These are phyloP conservation scores for Scedosporium minutisporum DNA, from an alignment of 2,329 filamentous ascomycete genomes.

Conservation along the genomic window DNA sequence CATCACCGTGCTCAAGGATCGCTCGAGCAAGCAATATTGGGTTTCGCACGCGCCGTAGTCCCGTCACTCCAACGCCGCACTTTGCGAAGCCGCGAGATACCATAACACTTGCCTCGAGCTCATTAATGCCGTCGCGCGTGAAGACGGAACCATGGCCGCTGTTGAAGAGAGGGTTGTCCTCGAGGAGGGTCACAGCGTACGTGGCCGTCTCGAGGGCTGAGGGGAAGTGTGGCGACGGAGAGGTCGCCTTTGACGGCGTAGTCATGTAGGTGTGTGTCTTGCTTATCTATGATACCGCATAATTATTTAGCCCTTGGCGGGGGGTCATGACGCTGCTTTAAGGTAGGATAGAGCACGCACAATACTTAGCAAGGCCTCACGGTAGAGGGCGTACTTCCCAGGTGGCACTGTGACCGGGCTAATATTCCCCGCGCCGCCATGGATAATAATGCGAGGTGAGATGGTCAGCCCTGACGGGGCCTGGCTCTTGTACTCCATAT, in stretches of 20 bases:
- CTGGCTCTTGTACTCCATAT: background rate
- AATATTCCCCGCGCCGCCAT: slow-evolving; percentile 66
- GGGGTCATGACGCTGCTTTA: background rate
- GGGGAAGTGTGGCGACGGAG: slow-evolving; percentile 20
- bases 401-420: slow-evolving; percentile 48
- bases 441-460: slow-evolving; percentile 53
- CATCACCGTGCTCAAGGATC: slow-evolving; percentile 59
- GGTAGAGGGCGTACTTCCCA: slow-evolving; percentile 48
- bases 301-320: background rate
- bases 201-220: slow-evolving; percentile 65
- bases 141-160: slow-evolving; percentile 78
- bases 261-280: slow-evolving; percentile 38
- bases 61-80: slow-evolving; percentile 67
- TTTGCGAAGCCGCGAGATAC: slow-evolving; percentile 64
- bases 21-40: slow-evolving; percentile 65
- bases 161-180: slow-evolving; percentile 78
- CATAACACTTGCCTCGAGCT: slow-evolving; percentile 84
- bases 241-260: slow-evolving; percentile 15
- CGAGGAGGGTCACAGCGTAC: slow-evolving; percentile 64
- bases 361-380: slow-evolving; percentile 50
- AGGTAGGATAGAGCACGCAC: slow-evolving; percentile 23
- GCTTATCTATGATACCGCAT: slow-evolving; percentile 24
- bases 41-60: slow-evolving; percentile 65
- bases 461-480: background rate
- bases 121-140: slow-evolving; percentile 70